phyloP scores from a whole-genome alignment of 306 rosid species.

The Cicer arietinum region DNA sequence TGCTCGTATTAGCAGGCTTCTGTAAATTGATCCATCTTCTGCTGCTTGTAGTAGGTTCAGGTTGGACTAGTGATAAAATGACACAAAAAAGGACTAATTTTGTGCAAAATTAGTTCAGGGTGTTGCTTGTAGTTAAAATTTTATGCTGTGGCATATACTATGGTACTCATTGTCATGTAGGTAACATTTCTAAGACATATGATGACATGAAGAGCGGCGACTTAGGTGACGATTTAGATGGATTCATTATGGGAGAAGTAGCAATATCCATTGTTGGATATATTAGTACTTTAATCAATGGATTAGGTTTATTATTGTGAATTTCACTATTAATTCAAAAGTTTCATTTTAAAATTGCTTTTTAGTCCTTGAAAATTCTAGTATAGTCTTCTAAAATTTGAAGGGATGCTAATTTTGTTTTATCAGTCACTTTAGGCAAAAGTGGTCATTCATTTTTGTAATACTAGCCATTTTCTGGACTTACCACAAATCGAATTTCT shows the following conservation, averaged over 20 bases:
- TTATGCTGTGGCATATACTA: conserved; percentile 11
- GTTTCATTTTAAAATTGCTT: not conserved
- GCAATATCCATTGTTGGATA: not conserved
- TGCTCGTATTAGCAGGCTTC: conserved; percentile 70
- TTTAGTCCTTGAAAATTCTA: not conserved
- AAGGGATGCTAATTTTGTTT: no score
- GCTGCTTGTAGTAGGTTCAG: conserved; percentile 6
- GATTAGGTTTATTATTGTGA: not conserved
- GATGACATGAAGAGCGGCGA: not conserved
- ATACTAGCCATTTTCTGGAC: no score
- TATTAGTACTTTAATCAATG: not conserved
- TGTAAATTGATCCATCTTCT: conserved; percentile 48
- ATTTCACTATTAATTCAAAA: no score
- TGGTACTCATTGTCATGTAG: not conserved
- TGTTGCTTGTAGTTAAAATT: conserved; percentile 16
- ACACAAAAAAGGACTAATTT: conserved; percentile 12
- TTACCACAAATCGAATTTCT: no score
- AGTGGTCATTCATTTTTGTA: no score
- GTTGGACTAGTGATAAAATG: not conserved
- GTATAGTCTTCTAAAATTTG: no score
- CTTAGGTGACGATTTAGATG: not conserved
- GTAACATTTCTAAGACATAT: not conserved
- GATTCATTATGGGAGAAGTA: not conserved
- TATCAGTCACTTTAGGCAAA: no score
- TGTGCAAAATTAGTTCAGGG: not conserved